Evolutionary conservation across 768 basidiomycete species (phyloP).

Genomic region (Termitomyces sp.): DNA sequence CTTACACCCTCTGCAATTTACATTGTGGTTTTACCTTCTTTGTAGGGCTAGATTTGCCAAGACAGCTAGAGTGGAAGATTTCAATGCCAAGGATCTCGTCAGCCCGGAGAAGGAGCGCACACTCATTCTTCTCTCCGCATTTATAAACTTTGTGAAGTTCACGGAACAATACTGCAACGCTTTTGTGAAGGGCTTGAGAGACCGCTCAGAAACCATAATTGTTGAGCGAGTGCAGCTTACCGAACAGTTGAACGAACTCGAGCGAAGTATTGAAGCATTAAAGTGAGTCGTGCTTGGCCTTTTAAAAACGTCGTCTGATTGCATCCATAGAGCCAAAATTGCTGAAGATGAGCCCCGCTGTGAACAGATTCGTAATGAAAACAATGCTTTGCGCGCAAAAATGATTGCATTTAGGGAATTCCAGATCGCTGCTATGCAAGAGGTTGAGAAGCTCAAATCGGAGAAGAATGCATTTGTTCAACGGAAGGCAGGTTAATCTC

Average conservation of each 20-base stretch:
- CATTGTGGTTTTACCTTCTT: slow-evolving; percentile 1
- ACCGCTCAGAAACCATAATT: slow-evolving; percentile 48
- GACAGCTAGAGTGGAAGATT: slow-evolving; percentile 72
- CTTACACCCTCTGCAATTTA: slow-evolving; percentile 22
- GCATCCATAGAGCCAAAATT: slow-evolving; percentile 44
- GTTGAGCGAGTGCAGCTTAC: slow-evolving; percentile 57
- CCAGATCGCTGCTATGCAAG: slow-evolving; percentile 52
- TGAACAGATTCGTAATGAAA: slow-evolving; percentile 53
- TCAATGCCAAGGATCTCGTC: slow-evolving; percentile 68
- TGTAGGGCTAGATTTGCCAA: slow-evolving; percentile 61
- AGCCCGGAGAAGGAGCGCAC: slow-evolving; percentile 74
- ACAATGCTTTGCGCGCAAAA: slow-evolving; percentile 51
- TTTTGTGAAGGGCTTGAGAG: slow-evolving; percentile 57
- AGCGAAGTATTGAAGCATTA: slow-evolving; percentile 45
- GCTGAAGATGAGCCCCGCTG: slow-evolving; percentile 67
- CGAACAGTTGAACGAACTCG: slow-evolving; percentile 41
- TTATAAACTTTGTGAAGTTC: slow-evolving; percentile 93
- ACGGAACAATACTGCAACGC: slow-evolving; percentile 63
- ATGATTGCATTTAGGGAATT: slow-evolving; percentile 67
- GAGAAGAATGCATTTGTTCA: slow-evolving; percentile 60
- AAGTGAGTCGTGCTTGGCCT: slow-evolving; percentile 37
- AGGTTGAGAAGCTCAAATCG: slow-evolving; percentile 65
- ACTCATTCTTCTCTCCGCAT: slow-evolving; percentile 70
- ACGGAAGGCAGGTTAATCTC: slow-evolving; percentile 44
- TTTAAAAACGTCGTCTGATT: background rate